A percentile compares a stretch with the other conserved stretches of the same genome.
phyloP scores from a whole-genome alignment of 257 asterid species.

The Capsicum pubescens region DNA sequence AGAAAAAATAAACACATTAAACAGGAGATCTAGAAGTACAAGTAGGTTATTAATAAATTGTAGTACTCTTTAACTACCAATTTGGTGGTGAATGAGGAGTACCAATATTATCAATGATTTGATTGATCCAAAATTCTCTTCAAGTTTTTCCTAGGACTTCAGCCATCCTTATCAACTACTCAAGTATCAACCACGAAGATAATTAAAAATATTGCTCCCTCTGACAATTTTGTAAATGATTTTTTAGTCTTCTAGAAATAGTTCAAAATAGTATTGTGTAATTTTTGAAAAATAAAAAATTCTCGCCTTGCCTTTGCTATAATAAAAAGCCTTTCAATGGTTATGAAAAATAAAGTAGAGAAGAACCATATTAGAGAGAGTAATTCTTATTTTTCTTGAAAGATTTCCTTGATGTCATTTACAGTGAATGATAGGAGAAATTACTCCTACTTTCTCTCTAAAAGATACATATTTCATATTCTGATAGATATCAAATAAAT shows the following conservation, averaged over 20 bases:
- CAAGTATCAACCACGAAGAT: neutral
- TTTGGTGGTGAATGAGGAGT: neutral
- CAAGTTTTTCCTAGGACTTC: neutral
- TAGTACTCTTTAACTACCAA: neutral
- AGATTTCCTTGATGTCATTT: too few relatives aligned
- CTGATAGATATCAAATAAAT: too few relatives aligned
- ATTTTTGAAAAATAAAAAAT: too few relatives aligned
- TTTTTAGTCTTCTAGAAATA: neutral
- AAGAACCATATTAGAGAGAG: too few relatives aligned
- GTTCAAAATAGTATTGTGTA: neutral
- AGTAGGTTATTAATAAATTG: neutral
- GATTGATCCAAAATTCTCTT: slow-evolving; percentile 5
- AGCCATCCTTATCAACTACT: neutral
- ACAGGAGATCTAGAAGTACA: neutral
- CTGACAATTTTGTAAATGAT: neutral
- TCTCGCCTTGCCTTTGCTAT: neutral
- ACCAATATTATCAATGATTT: neutral
- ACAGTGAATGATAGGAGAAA: too few relatives aligned
- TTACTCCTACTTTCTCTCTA: too few relatives aligned
- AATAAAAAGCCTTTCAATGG: too few relatives aligned
- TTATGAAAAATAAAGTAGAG: too few relatives aligned
- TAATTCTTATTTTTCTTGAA: too few relatives aligned
- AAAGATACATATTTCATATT: too few relatives aligned
- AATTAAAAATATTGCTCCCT: too few relatives aligned
- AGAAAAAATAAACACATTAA: neutral